Percentiles rank a stretch among this genome's conserved stretches.
phyloP scores from a whole-genome alignment of 2,329 filamentous ascomycete species.

The Fusarium algeriense region DNA sequence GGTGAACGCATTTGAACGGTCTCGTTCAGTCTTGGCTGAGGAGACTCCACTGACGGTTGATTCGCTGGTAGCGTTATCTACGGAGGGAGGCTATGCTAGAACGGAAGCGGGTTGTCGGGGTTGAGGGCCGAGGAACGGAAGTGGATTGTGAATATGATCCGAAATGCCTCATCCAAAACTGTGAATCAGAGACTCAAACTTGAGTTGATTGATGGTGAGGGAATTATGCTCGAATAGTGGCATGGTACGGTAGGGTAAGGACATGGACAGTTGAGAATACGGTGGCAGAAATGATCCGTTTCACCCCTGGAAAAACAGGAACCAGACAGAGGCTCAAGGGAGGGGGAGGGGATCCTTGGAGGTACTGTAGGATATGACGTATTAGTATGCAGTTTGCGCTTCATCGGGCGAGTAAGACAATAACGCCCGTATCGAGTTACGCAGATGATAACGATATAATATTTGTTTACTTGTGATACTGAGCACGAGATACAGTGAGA shows the following conservation, averaged over 20 bases:
- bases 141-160: conserved; percentile 1
- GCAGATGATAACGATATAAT: not conserved
- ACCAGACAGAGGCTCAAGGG: conserved; percentile 13
- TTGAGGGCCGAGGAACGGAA: conserved; percentile 22
- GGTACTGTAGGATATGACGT: conserved; percentile 37
- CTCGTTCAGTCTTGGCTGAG: not conserved
- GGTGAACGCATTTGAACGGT: conserved; percentile 3
- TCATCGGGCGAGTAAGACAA: conserved; percentile 16
- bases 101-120: conserved; percentile 28
- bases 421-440: not conserved
- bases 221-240: conserved; percentile 18
- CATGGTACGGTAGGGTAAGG: conserved; percentile 28
- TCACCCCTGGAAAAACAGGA: conserved; percentile 17
- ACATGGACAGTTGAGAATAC: conserved; percentile 6
- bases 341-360: not conserved
- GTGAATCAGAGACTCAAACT: not conserved
- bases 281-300: conserved; percentile 30
- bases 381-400: conserved; percentile 24
- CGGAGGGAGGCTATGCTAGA: conserved; percentile 22
- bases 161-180: not conserved
- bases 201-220: conserved; percentile 4
- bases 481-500: too few species aligned
- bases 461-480: conserved; percentile 13
- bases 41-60: conserved; percentile 1
- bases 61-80: conserved; percentile 33